A percentile compares a stretch with the other conserved stretches of the same genome.
phyloP scores from a whole-genome alignment of 1,284 basidiomycete species.

The Trichosporon coremiiforme region DNA sequence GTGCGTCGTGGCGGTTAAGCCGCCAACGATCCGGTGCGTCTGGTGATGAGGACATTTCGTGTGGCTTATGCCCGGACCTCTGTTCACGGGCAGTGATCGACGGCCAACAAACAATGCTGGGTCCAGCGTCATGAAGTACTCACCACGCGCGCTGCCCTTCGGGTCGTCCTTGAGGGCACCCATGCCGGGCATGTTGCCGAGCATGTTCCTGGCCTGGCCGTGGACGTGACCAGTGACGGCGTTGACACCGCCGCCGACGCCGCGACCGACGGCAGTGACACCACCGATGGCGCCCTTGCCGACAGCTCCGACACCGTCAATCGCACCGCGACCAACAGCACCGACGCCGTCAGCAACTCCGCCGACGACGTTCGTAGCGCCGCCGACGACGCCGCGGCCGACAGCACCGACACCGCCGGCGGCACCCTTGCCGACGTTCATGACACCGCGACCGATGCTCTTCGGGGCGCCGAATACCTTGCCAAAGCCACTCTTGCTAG shows the following conservation, averaged over 20 bases:
- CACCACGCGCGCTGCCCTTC: conserved; percentile 32
- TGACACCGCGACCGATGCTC: conserved; percentile 28
- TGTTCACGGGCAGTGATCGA: background rate
- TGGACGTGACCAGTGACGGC: conserved; percentile 23
- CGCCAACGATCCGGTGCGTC: background rate
- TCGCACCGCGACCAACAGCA: conserved; percentile 21
- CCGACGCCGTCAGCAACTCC: conserved; percentile 23
- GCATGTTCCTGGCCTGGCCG: conserved; percentile 24
- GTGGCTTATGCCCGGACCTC: conserved; percentile 20
- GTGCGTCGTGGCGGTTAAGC: background rate
- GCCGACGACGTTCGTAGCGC: conserved; percentile 12
- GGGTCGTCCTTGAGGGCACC: conserved; percentile 28
- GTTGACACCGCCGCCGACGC: conserved; percentile 21
- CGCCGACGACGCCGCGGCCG: conserved; percentile 22
- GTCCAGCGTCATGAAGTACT: conserved; percentile 21
- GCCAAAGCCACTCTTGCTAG: conserved; percentile 24
- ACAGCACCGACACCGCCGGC: conserved; percentile 20
- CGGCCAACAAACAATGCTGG: background rate
- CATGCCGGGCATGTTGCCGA: conserved; percentile 32
- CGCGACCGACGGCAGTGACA: conserved; percentile 21
- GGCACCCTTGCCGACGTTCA: conserved; percentile 26
- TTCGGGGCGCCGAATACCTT: conserved; percentile 58
- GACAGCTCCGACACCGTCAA: conserved; percentile 19
- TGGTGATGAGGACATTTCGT: background rate
- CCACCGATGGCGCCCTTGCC: conserved; percentile 19